Base-by-base conservation (phyloP, 768 basidiomycete species). In the Psilocybe cubensis region DNA sequence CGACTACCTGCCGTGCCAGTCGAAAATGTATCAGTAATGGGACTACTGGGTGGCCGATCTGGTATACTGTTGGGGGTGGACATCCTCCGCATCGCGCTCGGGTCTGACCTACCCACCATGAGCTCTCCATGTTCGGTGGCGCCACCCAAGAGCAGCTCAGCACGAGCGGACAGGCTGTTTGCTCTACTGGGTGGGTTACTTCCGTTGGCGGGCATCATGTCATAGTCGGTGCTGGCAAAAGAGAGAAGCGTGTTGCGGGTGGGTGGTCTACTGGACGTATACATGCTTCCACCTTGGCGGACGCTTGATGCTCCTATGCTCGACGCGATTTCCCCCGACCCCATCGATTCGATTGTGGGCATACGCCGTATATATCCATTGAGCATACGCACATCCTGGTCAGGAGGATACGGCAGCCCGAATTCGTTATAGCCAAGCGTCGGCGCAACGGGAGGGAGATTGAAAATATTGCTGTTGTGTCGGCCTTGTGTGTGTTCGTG, bases 271-370 rank as follows among this genome's bases (percentile, higher is more conserved):
- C 76, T 77, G 1, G 67, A 56, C 7, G 67, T 67, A 61, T 54
- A 50, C 53, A 58, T 56, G 63, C 59, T 55, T 57, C 69, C 54
- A 35, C 56, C 52, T 57, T 59, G 60, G 56, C 52, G 53, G 29
- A 38, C 41, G 52, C 54, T 65, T 57, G 60, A 54, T 24, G 47
- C 58, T 35, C 59, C 60, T n/a, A 67, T 62, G 46, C 74, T 68
- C 57, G 72, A 73, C 35, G 67, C 71, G 47, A 75, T 58, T 58
- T 92, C 90, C 49, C 82, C 79, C 17, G 86, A 88, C 38, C 88
- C 89, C 69, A 91, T 78, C 41, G 84, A 86, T 68, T 91, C 89
- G 59, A 92, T 92, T 25, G 91, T 92, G 18, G 89, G 86, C 90
- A 92, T 91, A 35, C 91, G 87, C 50, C 81, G 78, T 42, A 92